Evolutionary conservation across 2,329 filamentous ascomycete genomes (phyloP), one percentile per base, ranked within the genome.

Genomic region (Exophiala spinifera): DNA sequence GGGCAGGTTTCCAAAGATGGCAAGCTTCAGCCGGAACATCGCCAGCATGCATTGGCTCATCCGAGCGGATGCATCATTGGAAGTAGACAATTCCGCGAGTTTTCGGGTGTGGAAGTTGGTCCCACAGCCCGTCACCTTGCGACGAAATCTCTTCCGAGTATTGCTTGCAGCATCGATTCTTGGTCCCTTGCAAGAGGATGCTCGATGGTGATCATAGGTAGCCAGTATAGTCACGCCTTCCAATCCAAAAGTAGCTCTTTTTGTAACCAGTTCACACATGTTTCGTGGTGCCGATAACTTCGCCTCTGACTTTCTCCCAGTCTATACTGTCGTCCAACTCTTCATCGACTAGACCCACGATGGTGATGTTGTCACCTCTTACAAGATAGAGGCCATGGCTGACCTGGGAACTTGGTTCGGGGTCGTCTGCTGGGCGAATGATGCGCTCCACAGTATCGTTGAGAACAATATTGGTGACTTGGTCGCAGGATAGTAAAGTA

Each of bases 381-480:
- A 99, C 88, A 54, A 99, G 80, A 70, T 96, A 97, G 4, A 97
- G 75, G 1, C 94, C 94, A 59, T 96, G 83, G 3, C 87, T 84
- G 15, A 94, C 85, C 68, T 94, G 84, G 55, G 85, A 83, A 40
- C 88, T 95, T 0, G 86, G 82, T 64, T 95, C 89, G 37, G 84
- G 81, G 67, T 96, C 90, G 67, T 96, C 91, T 40, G 82, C 81
- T 1, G 88, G 86, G 60, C 89, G 87, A 65, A 99, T 96, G 59
- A 96, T 88, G 62, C 94, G 88, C 73, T 99, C 94, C 58, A 91
- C 77, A 3, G 92, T 89, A 61, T 89, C 80, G 62, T 85, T 83
- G 11, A 99, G 80, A 21, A 97, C 91, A 59, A 99, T 76, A 73
- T 99, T 99, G 63, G 94, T 97, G 66, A 87, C 84, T 72, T 96